These are phyloP conservation scores for Rhazya stricta DNA, from an alignment of 257 asterid species.

Conservation along the genomic window DNA sequence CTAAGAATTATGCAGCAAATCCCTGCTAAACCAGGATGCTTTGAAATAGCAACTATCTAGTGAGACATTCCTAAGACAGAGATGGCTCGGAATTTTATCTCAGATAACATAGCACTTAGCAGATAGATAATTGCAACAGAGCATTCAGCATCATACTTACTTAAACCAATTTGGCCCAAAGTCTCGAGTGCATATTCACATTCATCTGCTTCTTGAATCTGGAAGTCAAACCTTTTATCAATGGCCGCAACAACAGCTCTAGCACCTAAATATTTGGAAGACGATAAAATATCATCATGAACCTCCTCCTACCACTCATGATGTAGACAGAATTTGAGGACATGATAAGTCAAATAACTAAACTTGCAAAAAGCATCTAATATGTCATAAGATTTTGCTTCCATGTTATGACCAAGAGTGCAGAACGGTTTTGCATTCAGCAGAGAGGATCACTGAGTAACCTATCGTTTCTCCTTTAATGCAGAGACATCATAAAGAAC, in stretches of 20 bases:
- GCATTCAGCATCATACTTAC: conserved; percentile 48
- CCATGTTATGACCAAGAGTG: not conserved
- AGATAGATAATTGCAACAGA: conserved; percentile 3
- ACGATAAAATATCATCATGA: not conserved
- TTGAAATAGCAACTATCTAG: not conserved
- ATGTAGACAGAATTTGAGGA: not conserved
- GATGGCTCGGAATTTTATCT: not conserved
- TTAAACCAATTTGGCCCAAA: conserved; percentile 84
- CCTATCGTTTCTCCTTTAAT: not conserved
- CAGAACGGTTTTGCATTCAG: not conserved
- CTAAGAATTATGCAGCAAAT: not conserved
- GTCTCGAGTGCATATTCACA: conserved; percentile 95
- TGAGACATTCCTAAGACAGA: not conserved
- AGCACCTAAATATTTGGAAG: conserved; percentile 42
- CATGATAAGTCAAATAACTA: not conserved
- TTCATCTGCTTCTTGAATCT: conserved; percentile 67
- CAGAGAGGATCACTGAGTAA: not conserved
- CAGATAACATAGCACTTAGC: not conserved
- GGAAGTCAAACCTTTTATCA: conserved; percentile 58
- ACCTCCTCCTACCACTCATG: not conserved
- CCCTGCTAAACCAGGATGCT: not conserved
- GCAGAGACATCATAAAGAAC: not conserved
- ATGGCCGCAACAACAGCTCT: conserved; percentile 58
- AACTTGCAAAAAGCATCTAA: not conserved
- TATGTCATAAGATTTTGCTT: not conserved